phyloP scores from a whole-genome alignment of 345 rosid species.

The Carallia pectinifolia region DNA sequence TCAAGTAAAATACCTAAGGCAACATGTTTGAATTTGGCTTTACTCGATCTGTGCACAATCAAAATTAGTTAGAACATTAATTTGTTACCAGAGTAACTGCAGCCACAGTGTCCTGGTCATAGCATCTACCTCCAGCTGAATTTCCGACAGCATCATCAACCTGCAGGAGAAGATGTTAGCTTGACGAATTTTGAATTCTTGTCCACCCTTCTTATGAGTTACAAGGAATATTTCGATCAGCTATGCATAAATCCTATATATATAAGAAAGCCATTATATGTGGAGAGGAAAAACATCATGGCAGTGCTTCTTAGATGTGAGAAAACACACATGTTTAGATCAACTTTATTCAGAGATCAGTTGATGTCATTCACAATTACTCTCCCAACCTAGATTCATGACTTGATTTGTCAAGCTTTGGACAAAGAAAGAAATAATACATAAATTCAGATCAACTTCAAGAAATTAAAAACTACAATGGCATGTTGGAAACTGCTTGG shows the following conservation, averaged over 20 bases:
- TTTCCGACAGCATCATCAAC: constrained; percentile 51
- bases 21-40: too few species aligned
- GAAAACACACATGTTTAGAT: constrained; percentile 38
- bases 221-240: neutral
- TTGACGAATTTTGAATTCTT: neutral
- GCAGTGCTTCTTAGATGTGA: neutral
- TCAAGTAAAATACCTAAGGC: too few species aligned
- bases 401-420: neutral
- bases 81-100: constrained; percentile 48
- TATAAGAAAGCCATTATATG: neutral
- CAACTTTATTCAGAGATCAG: constrained; percentile 41
- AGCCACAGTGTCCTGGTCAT: constrained; percentile 48
- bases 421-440: neutral
- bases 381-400: constrained; percentile 15
- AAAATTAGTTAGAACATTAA: too few species aligned
- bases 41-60: too few species aligned
- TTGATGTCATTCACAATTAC: constrained; percentile 39
- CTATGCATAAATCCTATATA: neutral
- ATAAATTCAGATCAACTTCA: neutral
- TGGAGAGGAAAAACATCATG: neutral
- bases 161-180: constrained; percentile 26
- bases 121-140: constrained; percentile 61
- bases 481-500: too few species aligned
- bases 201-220: neutral
- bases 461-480: neutral